These are phyloP conservation scores for Heracleum sosnowskyi DNA, from an alignment of 129 eudicot genomes.

Conservation along the genomic window DNA sequence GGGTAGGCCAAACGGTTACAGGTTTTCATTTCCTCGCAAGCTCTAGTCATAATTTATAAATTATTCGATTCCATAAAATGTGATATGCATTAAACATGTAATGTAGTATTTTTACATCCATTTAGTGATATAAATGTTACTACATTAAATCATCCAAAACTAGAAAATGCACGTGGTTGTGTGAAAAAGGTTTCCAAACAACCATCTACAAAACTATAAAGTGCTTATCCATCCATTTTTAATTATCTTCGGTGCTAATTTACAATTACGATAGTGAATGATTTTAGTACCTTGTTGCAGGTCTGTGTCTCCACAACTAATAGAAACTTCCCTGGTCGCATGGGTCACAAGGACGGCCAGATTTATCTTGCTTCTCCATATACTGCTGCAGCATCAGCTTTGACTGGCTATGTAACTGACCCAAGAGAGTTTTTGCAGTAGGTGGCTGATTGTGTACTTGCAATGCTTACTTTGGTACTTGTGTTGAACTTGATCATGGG, in stretches of 20 bases:
- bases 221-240: not conserved
- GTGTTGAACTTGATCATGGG: not conserved
- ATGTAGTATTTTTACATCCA: not conserved
- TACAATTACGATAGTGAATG: not conserved
- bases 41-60: not conserved
- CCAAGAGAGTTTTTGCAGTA: constrained; percentile 83
- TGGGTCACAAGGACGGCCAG: constrained; percentile 99
- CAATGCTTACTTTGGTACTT: not conserved
- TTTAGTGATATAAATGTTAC: not conserved
- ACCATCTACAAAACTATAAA: not conserved
- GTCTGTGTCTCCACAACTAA: constrained; percentile 97
- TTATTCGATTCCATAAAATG: not conserved
- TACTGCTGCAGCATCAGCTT: constrained; percentile 95
- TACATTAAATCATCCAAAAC: not conserved
- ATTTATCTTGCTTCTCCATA: constrained; percentile 90
- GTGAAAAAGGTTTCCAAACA: not conserved
- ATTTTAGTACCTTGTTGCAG: constrained; percentile 28
- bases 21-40: not conserved
- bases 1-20: not conserved
- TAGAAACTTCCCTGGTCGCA: constrained; percentile 94
- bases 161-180: not conserved
- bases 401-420: constrained; percentile 90
- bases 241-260: not conserved
- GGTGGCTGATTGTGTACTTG: not conserved
- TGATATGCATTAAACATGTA: not conserved